Conservation (phyloP, 345 rosid genomes). For the Hibiscus mutabilis region DNA sequence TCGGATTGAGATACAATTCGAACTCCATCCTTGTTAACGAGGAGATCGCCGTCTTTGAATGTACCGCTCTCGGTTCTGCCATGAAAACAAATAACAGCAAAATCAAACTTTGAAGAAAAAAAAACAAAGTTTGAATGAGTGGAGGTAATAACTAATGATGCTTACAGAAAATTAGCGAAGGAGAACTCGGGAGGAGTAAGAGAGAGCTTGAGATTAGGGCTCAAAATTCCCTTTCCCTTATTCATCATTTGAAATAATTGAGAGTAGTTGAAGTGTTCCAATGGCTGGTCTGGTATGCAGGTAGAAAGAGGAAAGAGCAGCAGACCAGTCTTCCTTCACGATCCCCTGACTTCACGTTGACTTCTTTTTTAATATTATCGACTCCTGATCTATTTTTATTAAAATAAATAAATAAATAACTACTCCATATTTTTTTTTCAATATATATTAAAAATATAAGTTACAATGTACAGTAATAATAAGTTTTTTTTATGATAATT, state of each 20-base stretch:
- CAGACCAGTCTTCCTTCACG: background rate
- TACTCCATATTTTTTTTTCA: too few relatives aligned
- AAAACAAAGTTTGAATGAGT: background rate
- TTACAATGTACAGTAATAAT: too few relatives aligned
- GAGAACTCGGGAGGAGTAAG: conserved; percentile 43
- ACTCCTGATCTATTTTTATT: too few relatives aligned
- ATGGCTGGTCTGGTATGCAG: background rate
- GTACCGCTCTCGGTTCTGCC: conserved; percentile 82
- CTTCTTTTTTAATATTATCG: background rate
- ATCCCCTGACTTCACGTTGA: conserved; percentile 1
- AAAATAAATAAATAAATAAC: too few relatives aligned
- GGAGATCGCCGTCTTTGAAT: conserved; percentile 88
- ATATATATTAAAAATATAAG: too few relatives aligned
- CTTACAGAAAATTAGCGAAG: conserved; percentile 45
- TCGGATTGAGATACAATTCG: conserved; percentile 56
- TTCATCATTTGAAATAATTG: conserved; percentile 30
- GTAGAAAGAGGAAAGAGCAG: background rate
- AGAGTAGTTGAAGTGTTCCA: background rate
- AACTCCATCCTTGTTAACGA: conserved; percentile 84
- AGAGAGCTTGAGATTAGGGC: conserved; percentile 36
- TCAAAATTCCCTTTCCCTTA: conserved; percentile 18
- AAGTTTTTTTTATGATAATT: too few relatives aligned
- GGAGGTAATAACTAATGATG: conserved; percentile 9
- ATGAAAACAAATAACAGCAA: background rate
- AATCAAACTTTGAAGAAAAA: background rate